Conservation (phyloP, 441 rosid species). For the Adansonia rubrostipa region DNA sequence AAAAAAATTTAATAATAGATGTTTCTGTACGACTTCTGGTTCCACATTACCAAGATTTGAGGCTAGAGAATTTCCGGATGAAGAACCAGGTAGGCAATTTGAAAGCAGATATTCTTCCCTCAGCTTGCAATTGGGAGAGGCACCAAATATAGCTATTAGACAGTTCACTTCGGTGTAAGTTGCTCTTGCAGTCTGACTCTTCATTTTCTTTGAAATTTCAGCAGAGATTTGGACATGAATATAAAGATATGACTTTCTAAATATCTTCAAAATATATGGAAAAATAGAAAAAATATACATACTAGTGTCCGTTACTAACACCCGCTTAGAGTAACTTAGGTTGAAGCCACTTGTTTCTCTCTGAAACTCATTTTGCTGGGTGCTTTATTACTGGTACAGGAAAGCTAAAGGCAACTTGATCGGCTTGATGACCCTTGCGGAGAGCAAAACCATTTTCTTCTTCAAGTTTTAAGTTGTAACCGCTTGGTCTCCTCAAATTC, state of each 20-base stretch:
- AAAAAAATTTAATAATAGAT: background rate
- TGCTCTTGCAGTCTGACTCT: too few relatives aligned
- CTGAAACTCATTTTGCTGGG: constrained; percentile 23
- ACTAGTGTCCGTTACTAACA: too few relatives aligned
- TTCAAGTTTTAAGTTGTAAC: constrained; percentile 11
- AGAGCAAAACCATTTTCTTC: constrained; percentile 16
- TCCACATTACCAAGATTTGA: constrained; percentile 19
- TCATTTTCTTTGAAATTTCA: too few relatives aligned
- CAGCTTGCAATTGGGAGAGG: constrained; percentile 4
- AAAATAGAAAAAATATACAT: too few relatives aligned
- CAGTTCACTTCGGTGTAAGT: background rate
- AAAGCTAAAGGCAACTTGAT: constrained; percentile 19
- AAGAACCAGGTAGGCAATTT: background rate
- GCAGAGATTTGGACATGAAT: too few relatives aligned
- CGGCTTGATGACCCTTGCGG: constrained; percentile 35
- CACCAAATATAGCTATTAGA: constrained; percentile 23
- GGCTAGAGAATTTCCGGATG: constrained; percentile 12
- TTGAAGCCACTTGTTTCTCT: too few relatives aligned
- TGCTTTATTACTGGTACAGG: constrained; percentile 26
- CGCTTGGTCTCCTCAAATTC: constrained; percentile 11
- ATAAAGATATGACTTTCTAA: too few relatives aligned
- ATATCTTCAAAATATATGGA: too few relatives aligned
- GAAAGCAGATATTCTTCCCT: background rate
- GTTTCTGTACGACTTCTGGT: constrained; percentile 36
- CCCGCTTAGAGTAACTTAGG: too few relatives aligned